These are phyloP conservation scores for Phialocephala sp. DNA, from an alignment of 2,329 filamentous ascomycete genomes.

Conservation along the genomic window DNA sequence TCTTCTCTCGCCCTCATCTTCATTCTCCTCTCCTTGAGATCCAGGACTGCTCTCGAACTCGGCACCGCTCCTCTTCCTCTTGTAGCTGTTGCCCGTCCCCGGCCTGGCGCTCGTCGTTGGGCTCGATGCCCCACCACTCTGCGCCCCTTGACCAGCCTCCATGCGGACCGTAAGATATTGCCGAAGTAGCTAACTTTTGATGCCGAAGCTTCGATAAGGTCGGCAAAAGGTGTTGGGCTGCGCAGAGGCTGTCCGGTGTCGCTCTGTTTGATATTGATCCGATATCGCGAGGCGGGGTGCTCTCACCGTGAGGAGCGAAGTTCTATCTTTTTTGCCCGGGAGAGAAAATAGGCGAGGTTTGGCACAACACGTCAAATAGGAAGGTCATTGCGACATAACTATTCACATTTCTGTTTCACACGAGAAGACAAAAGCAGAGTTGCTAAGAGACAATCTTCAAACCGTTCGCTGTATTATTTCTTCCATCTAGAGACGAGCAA, in stretches of 20 bases:
- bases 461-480: neutral
- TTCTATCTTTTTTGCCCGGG: neutral
- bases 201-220: constrained; percentile 21
- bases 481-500: neutral
- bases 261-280: constrained; percentile 25
- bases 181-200: constrained; percentile 23
- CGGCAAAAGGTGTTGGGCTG: constrained; percentile 30
- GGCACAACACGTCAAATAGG: neutral
- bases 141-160: constrained; percentile 36
- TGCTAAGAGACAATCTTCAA: neutral
- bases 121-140: constrained; percentile 37
- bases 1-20: constrained; percentile 62
- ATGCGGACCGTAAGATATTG: constrained; percentile 32
- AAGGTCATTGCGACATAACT: neutral
- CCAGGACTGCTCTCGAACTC: constrained; percentile 65
- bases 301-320: neutral
- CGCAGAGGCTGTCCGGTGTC: constrained; percentile 37
- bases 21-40: constrained; percentile 60
- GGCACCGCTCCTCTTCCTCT: constrained; percentile 64
- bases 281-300: constrained; percentile 16
- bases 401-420: neutral
- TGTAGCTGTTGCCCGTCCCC: constrained; percentile 44
- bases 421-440: neutral
- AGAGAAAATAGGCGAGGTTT: neutral
- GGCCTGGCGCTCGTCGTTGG: constrained; percentile 38